Percentiles rank a stretch among this genome's conserved stretches.
phyloP scores from a whole-genome alignment of 176 grass and related monocot genomes.

The Carex littledalei region DNA sequence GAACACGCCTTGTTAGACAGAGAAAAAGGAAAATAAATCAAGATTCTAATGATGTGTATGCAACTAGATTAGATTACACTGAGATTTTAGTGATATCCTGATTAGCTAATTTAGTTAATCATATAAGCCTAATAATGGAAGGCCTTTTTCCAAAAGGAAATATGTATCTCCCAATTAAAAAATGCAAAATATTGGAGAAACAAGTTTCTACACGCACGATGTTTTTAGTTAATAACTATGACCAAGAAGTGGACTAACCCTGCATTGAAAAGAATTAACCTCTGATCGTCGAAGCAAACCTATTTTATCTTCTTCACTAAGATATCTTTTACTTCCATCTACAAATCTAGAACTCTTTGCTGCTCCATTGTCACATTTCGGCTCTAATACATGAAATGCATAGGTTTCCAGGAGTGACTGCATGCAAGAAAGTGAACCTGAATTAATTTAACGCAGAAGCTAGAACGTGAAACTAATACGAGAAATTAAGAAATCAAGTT shows the following conservation, averaged over 20 bases:
- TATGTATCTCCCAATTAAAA: not conserved
- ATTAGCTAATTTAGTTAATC: no score
- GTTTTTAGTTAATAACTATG: not conserved
- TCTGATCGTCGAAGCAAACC: not conserved
- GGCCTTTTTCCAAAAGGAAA: no score
- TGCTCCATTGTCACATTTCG: not conserved
- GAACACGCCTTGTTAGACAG: no score
- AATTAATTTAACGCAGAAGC: not conserved
- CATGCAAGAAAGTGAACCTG: not conserved
- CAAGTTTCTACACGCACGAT: not conserved
- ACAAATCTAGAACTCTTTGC: not conserved
- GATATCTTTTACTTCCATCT: slow-evolving; percentile 6
- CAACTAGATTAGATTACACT: no score
- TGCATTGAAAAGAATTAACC: not conserved
- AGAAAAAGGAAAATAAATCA: no score
- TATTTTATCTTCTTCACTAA: slow-evolving; percentile 6
- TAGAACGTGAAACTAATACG: not conserved
- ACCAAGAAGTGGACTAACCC: not conserved
- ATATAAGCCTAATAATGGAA: no score
- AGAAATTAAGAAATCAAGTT: not conserved
- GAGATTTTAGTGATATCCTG: no score
- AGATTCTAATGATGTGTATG: no score
- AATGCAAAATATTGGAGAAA: not conserved
- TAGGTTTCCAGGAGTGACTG: not conserved
- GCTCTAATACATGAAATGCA: not conserved